Evolutionary conservation across 257 asterid species (phyloP).

Genomic region (Handroanthus guayacan): DNA sequence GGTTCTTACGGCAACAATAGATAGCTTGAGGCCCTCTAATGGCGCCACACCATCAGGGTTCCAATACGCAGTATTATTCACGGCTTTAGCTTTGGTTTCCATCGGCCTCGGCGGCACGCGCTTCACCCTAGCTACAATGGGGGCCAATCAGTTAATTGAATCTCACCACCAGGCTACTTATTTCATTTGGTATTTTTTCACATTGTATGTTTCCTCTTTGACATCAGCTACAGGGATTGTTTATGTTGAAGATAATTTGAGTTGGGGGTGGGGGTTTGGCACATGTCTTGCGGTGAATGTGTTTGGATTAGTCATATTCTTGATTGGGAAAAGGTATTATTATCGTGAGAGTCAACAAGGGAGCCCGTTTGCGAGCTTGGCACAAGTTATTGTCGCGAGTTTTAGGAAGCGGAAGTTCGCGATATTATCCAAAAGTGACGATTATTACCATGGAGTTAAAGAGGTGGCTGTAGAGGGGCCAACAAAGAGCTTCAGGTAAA

Average conservation of each 20-base stretch:
- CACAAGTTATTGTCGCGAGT: constrained; percentile 51
- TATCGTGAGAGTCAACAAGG: constrained; percentile 33
- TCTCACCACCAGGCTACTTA: constrained; percentile 43
- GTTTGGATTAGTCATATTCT: constrained; percentile 42
- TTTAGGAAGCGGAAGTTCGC: constrained; percentile 43
- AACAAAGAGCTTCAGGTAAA: constrained; percentile 47
- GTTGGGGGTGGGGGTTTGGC: constrained; percentile 56
- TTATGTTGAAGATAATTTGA: constrained; percentile 52
- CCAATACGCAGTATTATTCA: constrained; percentile 48
- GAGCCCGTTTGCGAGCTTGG: constrained; percentile 52
- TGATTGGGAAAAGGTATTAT: constrained; percentile 47
- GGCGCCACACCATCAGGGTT: constrained; percentile 38
- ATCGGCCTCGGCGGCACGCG: constrained; percentile 1
- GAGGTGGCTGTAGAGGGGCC: constrained; percentile 26
- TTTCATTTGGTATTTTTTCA: constrained; percentile 57
- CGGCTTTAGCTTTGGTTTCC: no score
- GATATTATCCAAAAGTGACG: constrained; percentile 12
- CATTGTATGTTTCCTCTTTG: constrained; percentile 35
- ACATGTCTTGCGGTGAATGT: constrained; percentile 5
- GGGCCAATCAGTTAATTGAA: constrained; percentile 54
- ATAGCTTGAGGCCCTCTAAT: constrained; percentile 44
- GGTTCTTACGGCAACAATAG: constrained; percentile 44
- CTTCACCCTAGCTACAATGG: constrained; percentile 52
- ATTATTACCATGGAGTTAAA: constrained; percentile 13
- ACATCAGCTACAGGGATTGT: constrained; percentile 50